Base-by-base conservation (phyloP, 2,329 filamentous ascomycete genomes). In the Colletotrichum sp. region DNA sequence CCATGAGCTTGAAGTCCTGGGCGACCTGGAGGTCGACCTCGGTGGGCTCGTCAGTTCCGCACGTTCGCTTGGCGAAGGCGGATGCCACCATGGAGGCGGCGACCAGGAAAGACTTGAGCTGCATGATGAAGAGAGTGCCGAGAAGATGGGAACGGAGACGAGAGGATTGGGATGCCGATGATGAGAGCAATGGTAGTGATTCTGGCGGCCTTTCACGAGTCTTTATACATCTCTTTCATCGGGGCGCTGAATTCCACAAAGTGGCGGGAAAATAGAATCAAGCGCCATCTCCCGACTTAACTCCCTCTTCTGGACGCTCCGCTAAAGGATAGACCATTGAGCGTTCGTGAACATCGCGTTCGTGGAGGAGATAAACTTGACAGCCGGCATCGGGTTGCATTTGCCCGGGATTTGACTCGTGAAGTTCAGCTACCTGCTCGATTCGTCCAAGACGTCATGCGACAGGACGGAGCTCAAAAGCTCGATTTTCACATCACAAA, bases 151-250 rank as follows among this genome's bases (percentile, higher is more conserved):
- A 30, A 52, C 62, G 57, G 57, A 57, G n/a, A 69, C 65, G 34
- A 59, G 32, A 8, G 0, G 44, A 52, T 22, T 22, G 44, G 44
- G 2, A 52, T 61, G 55, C 55, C 25, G 55, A 61, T 61, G 52
- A 82, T 80, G 80, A 52, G 87, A 88, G 82, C 87, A 89, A 75
- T 80, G 69, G 78, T 84, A 86, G 34, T 59, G 64, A 44, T 22
- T 39, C 5, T 44, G 22, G 36, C 16, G 12, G 32, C 77, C 82
- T 82, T 79, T 65, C 63, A 27, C 9, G 63, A 65, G 25, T 29
- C 55, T 61, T 29, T 44, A 39, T 65, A 16, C 25, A 44, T 44
- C 25, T 29, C 5, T 16, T 19, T 44, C 36, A n/a, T 16, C 36
- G 34, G 36, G 12, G 25, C 34, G n/a, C 34, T 15, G 34, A 27